Evolutionary conservation across 352 stramenopile species (phyloP).

Genomic region (Pythium guiyangense): DNA sequence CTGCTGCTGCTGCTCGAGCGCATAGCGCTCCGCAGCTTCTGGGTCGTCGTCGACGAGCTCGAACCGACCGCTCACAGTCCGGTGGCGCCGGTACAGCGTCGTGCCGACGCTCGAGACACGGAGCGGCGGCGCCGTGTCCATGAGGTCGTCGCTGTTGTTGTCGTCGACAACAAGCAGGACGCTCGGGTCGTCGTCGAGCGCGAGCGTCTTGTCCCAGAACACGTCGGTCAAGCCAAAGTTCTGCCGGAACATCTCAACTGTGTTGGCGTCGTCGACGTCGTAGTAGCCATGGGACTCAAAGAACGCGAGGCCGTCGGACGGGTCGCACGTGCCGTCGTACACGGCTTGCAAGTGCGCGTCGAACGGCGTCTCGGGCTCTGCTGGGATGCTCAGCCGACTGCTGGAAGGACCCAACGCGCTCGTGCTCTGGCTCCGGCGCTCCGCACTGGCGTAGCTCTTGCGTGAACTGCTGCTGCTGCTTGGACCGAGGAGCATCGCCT

Average conservation of each 20-base stretch:
- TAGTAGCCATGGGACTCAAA: slow-evolving; percentile 84
- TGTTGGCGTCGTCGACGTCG: slow-evolving; percentile 78
- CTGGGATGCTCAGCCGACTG: neutral
- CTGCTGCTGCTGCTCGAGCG: slow-evolving; percentile 36
- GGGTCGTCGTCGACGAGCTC: slow-evolving; percentile 44
- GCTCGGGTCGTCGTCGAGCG: slow-evolving; percentile 18
- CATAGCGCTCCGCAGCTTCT: slow-evolving; percentile 8
- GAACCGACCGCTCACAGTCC: slow-evolving; percentile 27
- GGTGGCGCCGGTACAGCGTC: slow-evolving; percentile 12
- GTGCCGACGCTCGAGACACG: slow-evolving; percentile 6
- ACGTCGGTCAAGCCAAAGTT: slow-evolving; percentile 59
- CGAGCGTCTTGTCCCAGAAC: slow-evolving; percentile 41
- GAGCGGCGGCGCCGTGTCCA: neutral
- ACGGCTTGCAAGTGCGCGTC: slow-evolving; percentile 62
- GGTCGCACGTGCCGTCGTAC: slow-evolving; percentile 43
- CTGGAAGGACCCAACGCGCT: neutral
- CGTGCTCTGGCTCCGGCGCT: neutral
- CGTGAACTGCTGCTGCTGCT: slow-evolving; percentile 2
- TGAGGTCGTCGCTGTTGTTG: neutral
- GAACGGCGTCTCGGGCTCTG: slow-evolving; percentile 38
- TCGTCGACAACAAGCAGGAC: slow-evolving; percentile 17
- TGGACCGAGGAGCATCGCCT: slow-evolving; percentile 8
- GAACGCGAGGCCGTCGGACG: slow-evolving; percentile 57
- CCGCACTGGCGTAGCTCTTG: neutral
- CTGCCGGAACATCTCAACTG: slow-evolving; percentile 71